Evolutionary conservation across 163 green algal species (phyloP).

Genomic region (Trebouxiophyceae sp.): DNA sequence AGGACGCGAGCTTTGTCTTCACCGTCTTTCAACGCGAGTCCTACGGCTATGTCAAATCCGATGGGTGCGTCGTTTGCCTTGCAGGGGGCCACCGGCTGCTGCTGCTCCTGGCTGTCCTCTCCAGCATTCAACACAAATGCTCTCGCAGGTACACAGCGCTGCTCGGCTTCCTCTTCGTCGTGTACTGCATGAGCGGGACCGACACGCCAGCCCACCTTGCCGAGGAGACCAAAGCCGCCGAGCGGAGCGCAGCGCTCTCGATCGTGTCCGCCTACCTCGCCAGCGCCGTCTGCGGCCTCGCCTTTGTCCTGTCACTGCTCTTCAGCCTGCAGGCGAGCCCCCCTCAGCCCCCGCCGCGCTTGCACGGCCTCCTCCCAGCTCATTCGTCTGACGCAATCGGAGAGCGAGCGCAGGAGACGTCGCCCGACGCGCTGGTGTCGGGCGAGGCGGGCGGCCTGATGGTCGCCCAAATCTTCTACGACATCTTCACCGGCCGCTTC

Average conservation of each 20-base stretch:
- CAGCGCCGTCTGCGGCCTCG: slow-evolving; percentile 27
- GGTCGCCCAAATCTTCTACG: background rate
- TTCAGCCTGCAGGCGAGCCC: slow-evolving; percentile 37
- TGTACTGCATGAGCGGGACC: slow-evolving; percentile 13
- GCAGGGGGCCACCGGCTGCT: background rate
- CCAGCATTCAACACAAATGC: background rate
- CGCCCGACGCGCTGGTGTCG: background rate
- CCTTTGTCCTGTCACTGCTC: slow-evolving; percentile 37
- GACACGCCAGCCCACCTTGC: slow-evolving; percentile 32
- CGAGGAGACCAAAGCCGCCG: slow-evolving; percentile 41
- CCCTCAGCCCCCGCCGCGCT: no score
- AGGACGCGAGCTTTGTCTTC: background rate
- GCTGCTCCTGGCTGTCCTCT: no score
- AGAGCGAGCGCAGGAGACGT: background rate
- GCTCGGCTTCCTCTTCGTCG: background rate
- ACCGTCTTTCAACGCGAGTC: background rate
- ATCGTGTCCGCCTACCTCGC: slow-evolving; percentile 24
- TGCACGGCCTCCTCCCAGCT: background rate
- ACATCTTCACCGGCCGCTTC: background rate
- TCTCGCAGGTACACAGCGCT: background rate
- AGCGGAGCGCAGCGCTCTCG: slow-evolving; percentile 18
- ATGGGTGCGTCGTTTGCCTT: background rate
- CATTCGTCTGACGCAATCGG: background rate
- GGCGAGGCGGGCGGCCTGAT: background rate
- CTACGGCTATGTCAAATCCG: background rate